Conservation (phyloP, 352 stramenopile genomes). For the Pythium sp. region DNA sequence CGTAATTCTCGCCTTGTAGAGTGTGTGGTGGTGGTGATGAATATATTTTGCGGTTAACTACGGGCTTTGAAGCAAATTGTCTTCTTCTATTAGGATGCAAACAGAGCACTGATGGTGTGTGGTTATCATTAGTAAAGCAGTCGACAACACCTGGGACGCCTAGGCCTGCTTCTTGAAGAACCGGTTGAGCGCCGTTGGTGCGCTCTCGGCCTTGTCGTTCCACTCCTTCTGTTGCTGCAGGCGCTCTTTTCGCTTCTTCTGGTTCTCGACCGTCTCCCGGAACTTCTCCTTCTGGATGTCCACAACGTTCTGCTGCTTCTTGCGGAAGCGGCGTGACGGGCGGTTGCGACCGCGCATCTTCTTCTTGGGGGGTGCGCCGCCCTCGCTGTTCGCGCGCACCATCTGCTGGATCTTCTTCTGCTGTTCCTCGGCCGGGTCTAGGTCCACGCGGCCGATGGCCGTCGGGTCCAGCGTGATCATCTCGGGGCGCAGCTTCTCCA, state of each 20-base stretch:
- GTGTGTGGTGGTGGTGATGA: not conserved
- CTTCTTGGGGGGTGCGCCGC: slow-evolving; percentile 84
- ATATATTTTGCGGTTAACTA: slow-evolving; percentile 2
- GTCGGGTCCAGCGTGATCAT: slow-evolving; percentile 98
- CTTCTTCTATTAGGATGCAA: not conserved
- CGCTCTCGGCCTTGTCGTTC: slow-evolving; percentile 71
- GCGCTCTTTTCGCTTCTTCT: slow-evolving; percentile 71
- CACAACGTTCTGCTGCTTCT: slow-evolving; percentile 98
- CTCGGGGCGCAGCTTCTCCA: slow-evolving; percentile 98
- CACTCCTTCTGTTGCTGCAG: slow-evolving; percentile 77
- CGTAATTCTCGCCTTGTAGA: not conserved
- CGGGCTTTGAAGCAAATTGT: not conserved
- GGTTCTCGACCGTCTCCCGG: slow-evolving; percentile 77
- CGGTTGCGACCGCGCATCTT: slow-evolving; percentile 98
- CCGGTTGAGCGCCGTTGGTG: slow-evolving; percentile 80
- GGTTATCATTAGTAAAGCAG: not conserved
- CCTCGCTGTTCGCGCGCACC: slow-evolving; percentile 74
- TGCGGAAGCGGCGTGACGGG: slow-evolving; percentile 93
- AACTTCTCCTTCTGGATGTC: slow-evolving; percentile 93
- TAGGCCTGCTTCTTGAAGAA: slow-evolving; percentile 84
- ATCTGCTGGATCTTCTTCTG: slow-evolving; percentile 79
- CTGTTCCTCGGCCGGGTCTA: slow-evolving; percentile 84
- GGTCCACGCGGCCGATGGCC: slow-evolving; percentile 91
- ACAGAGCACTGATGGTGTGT: not conserved
- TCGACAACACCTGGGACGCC: not conserved